Evolutionary conservation across 2,329 filamentous ascomycete genomes (phyloP).

Genomic region (Metarhizium sp.): DNA sequence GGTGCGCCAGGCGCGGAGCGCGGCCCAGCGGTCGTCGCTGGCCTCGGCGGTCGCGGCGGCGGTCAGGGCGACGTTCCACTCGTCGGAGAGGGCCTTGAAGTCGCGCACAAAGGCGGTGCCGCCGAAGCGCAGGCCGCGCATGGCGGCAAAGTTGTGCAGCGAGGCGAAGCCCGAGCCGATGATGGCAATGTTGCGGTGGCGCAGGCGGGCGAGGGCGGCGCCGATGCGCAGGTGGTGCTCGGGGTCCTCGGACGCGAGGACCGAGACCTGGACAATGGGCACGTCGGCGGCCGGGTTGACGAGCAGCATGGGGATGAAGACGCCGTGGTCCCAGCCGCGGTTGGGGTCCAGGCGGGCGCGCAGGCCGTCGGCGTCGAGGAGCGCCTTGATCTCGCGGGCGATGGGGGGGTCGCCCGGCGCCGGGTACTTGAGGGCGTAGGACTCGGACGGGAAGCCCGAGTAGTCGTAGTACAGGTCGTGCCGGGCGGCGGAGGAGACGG

Average conservation of each 20-base stretch:
- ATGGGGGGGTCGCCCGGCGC: slow-evolving; percentile 46
- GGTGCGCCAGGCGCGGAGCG: slow-evolving; percentile 36
- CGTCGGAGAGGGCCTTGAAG: slow-evolving; percentile 18
- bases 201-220: slow-evolving; percentile 38
- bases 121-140: slow-evolving; percentile 27
- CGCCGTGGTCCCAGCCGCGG: slow-evolving; percentile 50
- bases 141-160: slow-evolving; percentile 43
- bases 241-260: slow-evolving; percentile 42
- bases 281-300: slow-evolving; percentile 41
- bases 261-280: slow-evolving; percentile 48
- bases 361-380: slow-evolving; percentile 37
- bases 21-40: slow-evolving; percentile 25
- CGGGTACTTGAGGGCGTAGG: slow-evolving; percentile 46
- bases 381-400: slow-evolving; percentile 36
- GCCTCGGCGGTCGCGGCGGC: slow-evolving; percentile 27
- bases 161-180: slow-evolving; percentile 52
- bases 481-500: slow-evolving; percentile 37
- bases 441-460: slow-evolving; percentile 45
- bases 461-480: slow-evolving; percentile 49
- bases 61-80: slow-evolving; percentile 38
- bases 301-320: slow-evolving; percentile 48
- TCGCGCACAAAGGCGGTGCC: slow-evolving; percentile 12
- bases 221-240: slow-evolving; percentile 41
- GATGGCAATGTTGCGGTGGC: slow-evolving; percentile 45
- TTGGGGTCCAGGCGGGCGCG: slow-evolving; percentile 25